Evolutionary conservation across 169 alveolate genomes (phyloP).

Genomic region (Amoebophrya sp.): DNA sequence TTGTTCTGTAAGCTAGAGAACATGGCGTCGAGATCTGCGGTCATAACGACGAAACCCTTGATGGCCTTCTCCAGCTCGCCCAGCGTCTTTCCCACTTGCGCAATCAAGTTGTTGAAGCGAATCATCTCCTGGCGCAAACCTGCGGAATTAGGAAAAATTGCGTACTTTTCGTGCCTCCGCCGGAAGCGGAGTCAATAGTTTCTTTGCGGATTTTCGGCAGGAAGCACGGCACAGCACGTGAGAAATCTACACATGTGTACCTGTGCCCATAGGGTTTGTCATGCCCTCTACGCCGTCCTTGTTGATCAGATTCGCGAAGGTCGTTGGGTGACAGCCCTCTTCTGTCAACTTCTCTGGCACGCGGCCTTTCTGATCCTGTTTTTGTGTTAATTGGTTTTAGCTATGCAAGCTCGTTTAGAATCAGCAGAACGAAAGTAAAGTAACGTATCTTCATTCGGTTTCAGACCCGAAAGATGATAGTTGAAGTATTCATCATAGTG

Average conservation of each 20-base stretch:
- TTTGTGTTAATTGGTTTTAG: no score
- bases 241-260: slow-evolving; percentile 15
- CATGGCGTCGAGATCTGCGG: slow-evolving; percentile 71
- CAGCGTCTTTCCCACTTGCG: slow-evolving; percentile 49
- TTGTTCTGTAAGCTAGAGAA: slow-evolving; percentile 62
- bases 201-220: background rate
- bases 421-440: background rate
- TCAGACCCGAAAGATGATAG: slow-evolving; percentile 2
- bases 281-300: slow-evolving; percentile 37
- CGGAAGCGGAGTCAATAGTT: background rate
- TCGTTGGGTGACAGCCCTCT: background rate
- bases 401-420: no score
- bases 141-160: no score
- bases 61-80: slow-evolving; percentile 66
- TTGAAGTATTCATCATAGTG: background rate
- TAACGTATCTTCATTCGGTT: background rate
- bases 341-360: background rate
- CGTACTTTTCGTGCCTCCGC: background rate
- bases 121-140: slow-evolving; percentile 39
- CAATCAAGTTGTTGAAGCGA: slow-evolving; percentile 39
- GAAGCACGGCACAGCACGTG: background rate
- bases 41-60: slow-evolving; percentile 69
- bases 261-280: slow-evolving; percentile 41
- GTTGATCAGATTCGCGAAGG: background rate
- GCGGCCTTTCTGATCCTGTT: background rate